Evolutionary conservation across 768 basidiomycete genomes (phyloP), one percentile per base, ranked within the genome.

Genomic region (Mycena rosella): DNA sequence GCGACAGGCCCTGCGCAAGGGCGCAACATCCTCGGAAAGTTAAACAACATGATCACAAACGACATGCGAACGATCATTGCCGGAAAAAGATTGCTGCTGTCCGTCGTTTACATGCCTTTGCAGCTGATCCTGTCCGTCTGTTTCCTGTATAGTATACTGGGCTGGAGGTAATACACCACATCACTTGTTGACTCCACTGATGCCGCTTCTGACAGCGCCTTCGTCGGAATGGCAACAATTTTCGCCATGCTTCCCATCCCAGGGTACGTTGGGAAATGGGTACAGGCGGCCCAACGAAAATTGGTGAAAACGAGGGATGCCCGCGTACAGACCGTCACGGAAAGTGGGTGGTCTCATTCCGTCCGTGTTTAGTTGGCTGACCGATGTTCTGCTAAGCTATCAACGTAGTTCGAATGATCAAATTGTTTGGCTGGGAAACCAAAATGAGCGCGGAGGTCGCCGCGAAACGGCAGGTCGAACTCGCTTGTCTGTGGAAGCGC

Each of bases 1-100:
- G 27, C 52, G 15, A 56, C 52, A 34, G 63, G 45, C 10, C 36
- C 56, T 13, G 62, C 71, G 26, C 59, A 51, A 42, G 69, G 71
- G 7, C 78, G 78, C 51, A 89, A 89, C 73, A 77, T 92, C 15
- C 85, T 88, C 36, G 93, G 93, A 15, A 91, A 87, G 74, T 88
- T 94, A 73, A 94, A 91, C 76, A 94, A 92, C 63, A 78, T 94
- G 10, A 86, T 92, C 36, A 88, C 91, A 10, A 88, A 89, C 1
- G 93, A 94, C 76, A 54, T 84, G 61, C 69, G 63, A 34, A 78
- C 78, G 61, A 82, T 85, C 54, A 72, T 74, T 18, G 77, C 75
- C 18, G 77, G 76, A 24, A 71, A 78, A 29, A 78, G 84, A 60
- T 81, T 84, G 40, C 27, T 73, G 8, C 48, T 81, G 69, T 70